A percentile compares a stretch with the other conserved stretches of the same genome.
Evolutionary conservation across 148 eudicot genomes (phyloP).

Genomic region (Arctostaphylos glauca): DNA sequence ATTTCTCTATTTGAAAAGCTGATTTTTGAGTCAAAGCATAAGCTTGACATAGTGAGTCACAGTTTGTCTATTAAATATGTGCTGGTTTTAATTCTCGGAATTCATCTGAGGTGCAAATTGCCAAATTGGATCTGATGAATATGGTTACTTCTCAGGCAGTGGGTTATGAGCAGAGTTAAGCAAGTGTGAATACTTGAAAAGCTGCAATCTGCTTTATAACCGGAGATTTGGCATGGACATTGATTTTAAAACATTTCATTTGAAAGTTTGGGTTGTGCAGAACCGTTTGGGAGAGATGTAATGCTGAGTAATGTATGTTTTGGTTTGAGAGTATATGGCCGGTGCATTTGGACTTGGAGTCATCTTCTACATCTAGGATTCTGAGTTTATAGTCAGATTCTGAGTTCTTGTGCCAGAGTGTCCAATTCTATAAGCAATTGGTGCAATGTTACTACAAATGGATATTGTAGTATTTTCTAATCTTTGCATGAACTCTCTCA

Average conservation of each 20-base stretch:
- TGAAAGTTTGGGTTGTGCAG: background rate
- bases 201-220: slow-evolving; percentile 14
- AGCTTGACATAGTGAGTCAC: background rate
- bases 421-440: background rate
- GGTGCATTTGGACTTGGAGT: background rate
- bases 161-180: background rate
- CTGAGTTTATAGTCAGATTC: background rate
- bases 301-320: background rate
- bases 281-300: background rate
- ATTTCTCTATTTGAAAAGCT: background rate
- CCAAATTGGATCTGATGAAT: background rate
- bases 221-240: slow-evolving; percentile 27
- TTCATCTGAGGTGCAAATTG: background rate
- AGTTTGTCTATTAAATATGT: background rate
- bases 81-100: background rate
- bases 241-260: background rate
- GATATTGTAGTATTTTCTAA: background rate
- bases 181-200: background rate
- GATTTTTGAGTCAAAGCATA: background rate
- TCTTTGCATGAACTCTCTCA: background rate
- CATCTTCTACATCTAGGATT: background rate
- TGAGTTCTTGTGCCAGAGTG: background rate
- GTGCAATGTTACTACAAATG: background rate
- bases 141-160: background rate
- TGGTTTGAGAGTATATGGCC: background rate